A percentile compares a stretch with the other conserved stretches of the same genome.
phyloP scores from a whole-genome alignment of 129 eudicot genomes.

The Dittrichia graveolens region DNA sequence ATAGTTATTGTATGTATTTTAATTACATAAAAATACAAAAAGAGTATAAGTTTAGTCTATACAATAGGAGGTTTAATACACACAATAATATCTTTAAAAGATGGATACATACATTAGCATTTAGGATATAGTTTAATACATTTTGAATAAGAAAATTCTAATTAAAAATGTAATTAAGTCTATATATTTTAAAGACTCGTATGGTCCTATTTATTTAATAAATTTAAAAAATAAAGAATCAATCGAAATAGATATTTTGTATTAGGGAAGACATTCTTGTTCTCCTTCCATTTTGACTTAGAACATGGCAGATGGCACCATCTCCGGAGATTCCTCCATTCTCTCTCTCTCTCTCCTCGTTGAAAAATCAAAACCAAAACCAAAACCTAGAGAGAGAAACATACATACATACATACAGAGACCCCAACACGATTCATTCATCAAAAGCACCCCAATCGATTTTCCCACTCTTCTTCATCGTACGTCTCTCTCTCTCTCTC shows the following conservation, averaged over 20 bases:
- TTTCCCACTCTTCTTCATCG: constrained; percentile 16
- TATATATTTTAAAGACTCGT: too few species aligned
- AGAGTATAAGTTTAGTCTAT: too few species aligned
- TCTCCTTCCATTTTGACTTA: constrained; percentile 34
- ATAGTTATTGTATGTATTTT: too few species aligned
- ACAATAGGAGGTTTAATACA: too few species aligned
- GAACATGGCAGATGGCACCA: constrained; percentile 40
- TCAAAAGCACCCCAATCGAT: neutral
- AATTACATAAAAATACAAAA: too few species aligned
- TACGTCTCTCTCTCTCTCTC: constrained; percentile 12
- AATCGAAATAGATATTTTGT: neutral
- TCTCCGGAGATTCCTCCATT: constrained; percentile 35
- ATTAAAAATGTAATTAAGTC: too few species aligned
- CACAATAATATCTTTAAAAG: too few species aligned
- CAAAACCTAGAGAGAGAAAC: constrained; percentile 20
- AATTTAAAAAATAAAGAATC: neutral
- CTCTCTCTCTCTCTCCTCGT: neutral
- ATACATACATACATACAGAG: neutral
- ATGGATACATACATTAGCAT: too few species aligned
- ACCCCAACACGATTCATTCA: neutral
- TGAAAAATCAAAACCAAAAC: neutral
- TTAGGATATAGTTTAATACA: too few species aligned
- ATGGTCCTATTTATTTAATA: too few species aligned
- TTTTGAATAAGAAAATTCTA: too few species aligned
- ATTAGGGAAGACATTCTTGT: constrained; percentile 29